Base-by-base conservation (phyloP, 2,329 filamentous ascomycete genomes). In the Myriosclerotinia curreyana region DNA sequence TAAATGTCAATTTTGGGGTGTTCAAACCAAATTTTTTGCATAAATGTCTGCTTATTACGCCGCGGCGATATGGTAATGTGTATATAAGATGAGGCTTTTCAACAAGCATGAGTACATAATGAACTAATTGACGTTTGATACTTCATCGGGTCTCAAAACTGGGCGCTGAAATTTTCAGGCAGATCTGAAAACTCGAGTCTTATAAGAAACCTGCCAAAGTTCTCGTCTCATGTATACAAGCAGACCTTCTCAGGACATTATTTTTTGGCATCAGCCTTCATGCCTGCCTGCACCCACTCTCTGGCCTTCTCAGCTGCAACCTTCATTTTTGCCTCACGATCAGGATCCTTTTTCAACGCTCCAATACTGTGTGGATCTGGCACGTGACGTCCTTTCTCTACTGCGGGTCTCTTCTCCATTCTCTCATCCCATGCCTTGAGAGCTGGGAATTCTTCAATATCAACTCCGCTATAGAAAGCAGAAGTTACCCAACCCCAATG, bases 371-470 rank as follows among this genome's bases (percentile, higher is more conserved):
- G 84, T 38, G 77, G 82, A 14, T 82, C 79, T 3, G 91, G 91
- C 15, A 94, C 86, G 77, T 94, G 82, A 63, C 86, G 81, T 25
- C 91, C 92, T 76, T 88, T 90, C 77, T 94, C 86, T 22, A 93
- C 83, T 2, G 81, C 91, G 0, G 88, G 86, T 1, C 91, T 83
- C 68, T 83, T 80, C 20, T 86, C 79, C 77, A 96, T 82, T 66
- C 81, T 82, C 70, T 90, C 83, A 67, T 94, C 82, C 92, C 92
- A 96, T 46, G 85, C 85, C 72, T 91, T 86, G 67, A 96, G 75
- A 56, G 83, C 75, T 3, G 91, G 91, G 76, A 94, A 96, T 66
- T 92, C 86, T 1, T 86, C 79, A 62, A 94, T 85, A 59, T 92
- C 84, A 51, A 92, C 74, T 20, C 87, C 87, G 56, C 82, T 82